Conservation (phyloP, 306 rosid genomes). For the Astragalus glycyphyllos region DNA sequence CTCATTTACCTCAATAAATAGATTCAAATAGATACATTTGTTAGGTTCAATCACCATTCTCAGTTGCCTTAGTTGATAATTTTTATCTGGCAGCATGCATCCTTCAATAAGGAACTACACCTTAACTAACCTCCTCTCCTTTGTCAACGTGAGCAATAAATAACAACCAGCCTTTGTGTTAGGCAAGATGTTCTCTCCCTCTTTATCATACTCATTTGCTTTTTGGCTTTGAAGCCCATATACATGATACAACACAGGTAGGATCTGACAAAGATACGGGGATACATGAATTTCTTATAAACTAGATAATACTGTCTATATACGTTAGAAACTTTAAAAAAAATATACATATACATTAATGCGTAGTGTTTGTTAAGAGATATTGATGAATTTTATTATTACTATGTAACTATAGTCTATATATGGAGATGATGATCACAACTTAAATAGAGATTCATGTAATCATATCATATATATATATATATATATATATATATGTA, state of each 20-base stretch:
- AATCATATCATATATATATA: not conserved
- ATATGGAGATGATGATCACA: not conserved
- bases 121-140: slow-evolving; percentile 3
- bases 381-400: not conserved
- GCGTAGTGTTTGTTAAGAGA: not conserved
- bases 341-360: too few relatives aligned
- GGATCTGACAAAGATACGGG: not conserved
- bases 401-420: not conserved
- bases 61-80: slow-evolving; percentile 11
- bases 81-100: slow-evolving; percentile 23
- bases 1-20: not conserved
- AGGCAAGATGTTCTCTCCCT: slow-evolving; percentile 1
- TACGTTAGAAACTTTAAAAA: not conserved
- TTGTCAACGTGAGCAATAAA: not conserved
- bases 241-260: not conserved
- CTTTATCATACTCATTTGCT: slow-evolving; percentile 17
- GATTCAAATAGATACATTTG: slow-evolving; percentile 18
- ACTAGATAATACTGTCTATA: not conserved
- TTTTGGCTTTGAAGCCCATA: not conserved
- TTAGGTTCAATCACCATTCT: slow-evolving; percentile 11
- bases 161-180: slow-evolving; percentile 6
- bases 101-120: not conserved
- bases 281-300: not conserved
- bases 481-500: too few relatives aligned
- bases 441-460: not conserved